Conservation (phyloP, 2,329 filamentous ascomycete species). For the Aspergillus ibericus region DNA sequence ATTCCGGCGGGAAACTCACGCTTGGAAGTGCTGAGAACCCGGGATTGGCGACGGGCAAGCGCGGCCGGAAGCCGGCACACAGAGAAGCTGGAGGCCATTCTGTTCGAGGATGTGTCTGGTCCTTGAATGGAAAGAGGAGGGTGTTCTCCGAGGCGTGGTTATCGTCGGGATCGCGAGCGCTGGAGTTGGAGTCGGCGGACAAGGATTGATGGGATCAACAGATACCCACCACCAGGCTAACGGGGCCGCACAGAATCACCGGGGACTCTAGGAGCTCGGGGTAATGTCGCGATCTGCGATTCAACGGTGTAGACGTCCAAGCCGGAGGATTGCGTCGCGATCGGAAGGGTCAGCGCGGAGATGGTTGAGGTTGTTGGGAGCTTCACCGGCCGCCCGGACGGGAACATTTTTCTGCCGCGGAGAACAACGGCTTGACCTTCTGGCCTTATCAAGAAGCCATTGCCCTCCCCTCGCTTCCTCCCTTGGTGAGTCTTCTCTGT, state of each 20-base stretch:
- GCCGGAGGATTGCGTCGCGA: constrained; percentile 19
- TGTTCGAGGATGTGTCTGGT: constrained; percentile 4
- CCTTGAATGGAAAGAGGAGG: neutral
- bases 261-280: constrained; percentile 13
- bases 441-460: constrained; percentile 5
- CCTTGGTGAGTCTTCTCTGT: constrained; percentile 2
- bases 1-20: constrained; percentile 32
- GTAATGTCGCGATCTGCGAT: constrained; percentile 6
- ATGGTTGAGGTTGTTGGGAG: constrained; percentile 40
- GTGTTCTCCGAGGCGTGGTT: constrained; percentile 1
- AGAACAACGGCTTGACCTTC: constrained; percentile 23
- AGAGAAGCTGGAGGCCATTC: constrained; percentile 38
- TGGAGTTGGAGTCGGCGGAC: constrained; percentile 20
- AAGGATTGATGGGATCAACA: constrained; percentile 21
- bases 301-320: constrained; percentile 19
- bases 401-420: constrained; percentile 44
- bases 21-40: constrained; percentile 29
- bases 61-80: constrained; percentile 34
- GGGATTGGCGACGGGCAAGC: constrained; percentile 37
- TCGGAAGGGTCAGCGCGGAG: constrained; percentile 11
- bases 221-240: constrained; percentile 28
- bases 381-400: constrained; percentile 41
- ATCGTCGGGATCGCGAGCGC: constrained; percentile 1
- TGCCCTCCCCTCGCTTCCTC: constrained; percentile 1
- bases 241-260: constrained; percentile 17